Conservation (phyloP, 2,329 filamentous ascomycete species). For the Penicillium sp. region DNA sequence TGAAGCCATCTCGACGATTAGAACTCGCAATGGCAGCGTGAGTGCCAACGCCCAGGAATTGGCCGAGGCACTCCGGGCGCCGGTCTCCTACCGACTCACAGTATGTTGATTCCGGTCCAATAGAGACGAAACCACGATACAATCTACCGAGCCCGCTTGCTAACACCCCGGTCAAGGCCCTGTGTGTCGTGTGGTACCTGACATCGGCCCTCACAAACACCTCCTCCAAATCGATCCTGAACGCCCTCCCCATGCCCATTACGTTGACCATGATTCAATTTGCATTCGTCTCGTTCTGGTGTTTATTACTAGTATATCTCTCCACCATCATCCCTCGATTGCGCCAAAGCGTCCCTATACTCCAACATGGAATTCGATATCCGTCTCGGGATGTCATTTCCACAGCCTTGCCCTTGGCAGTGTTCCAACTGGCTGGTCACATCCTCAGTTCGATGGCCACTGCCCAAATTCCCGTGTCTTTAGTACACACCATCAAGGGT, state of each 20-base stretch:
- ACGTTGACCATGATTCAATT: slow-evolving; percentile 94
- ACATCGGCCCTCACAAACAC: slow-evolving; percentile 96
- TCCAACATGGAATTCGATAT: slow-evolving; percentile 79
- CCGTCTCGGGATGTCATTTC: slow-evolving; percentile 80
- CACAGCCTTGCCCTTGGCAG: slow-evolving; percentile 86
- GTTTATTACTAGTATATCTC: slow-evolving; percentile 75
- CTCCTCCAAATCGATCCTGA: slow-evolving; percentile 95
- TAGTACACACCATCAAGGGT: slow-evolving; percentile 98
- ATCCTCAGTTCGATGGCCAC: slow-evolving; percentile 93
- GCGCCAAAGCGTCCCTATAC: slow-evolving; percentile 70
- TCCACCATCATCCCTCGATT: slow-evolving; percentile 72
- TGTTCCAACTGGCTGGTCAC: slow-evolving; percentile 92
- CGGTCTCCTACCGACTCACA: slow-evolving; percentile 83
- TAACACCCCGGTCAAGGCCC: slow-evolving; percentile 58
- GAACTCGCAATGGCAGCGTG: slow-evolving; percentile 78
- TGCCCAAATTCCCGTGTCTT: slow-evolving; percentile 89
- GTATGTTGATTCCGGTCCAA: slow-evolving; percentile 55
- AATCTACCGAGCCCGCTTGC: slow-evolving; percentile 77
- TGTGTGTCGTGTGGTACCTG: slow-evolving; percentile 91
- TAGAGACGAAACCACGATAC: not conserved
- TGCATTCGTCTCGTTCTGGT: slow-evolving; percentile 86
- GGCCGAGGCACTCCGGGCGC: slow-evolving; percentile 85
- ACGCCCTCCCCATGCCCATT: slow-evolving; percentile 84
- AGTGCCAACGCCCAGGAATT: slow-evolving; percentile 93
- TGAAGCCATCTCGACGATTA: slow-evolving; percentile 83